phyloP scores from a whole-genome alignment of 352 stramenopile genomes.

The Globisporangium viniferum region DNA sequence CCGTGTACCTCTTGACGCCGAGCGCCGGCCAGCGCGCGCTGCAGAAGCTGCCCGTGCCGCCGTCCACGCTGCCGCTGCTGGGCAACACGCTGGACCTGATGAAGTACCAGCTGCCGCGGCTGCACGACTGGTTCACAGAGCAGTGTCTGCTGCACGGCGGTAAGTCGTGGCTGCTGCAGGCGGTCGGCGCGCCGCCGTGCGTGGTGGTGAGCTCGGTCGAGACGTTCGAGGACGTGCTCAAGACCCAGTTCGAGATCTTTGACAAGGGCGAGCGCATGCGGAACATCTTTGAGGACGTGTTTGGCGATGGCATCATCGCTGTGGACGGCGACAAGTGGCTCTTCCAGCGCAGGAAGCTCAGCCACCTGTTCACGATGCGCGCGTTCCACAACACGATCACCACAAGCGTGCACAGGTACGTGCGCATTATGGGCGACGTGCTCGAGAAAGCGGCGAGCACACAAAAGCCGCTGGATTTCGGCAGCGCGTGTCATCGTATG shows the following conservation, averaged over 20 bases:
- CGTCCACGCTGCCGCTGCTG: constrained; percentile 19
- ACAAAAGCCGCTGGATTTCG: constrained; percentile 3
- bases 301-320: constrained; percentile 25
- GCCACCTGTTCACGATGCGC: constrained; percentile 31
- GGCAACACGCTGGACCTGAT: constrained; percentile 23
- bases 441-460: constrained; percentile 13
- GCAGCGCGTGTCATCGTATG: constrained; percentile 43
- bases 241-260: constrained; percentile 37
- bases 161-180: constrained; percentile 21
- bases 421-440: constrained; percentile 23
- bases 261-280: constrained; percentile 26
- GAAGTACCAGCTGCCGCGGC: constrained; percentile 2
- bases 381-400: constrained; percentile 28
- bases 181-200: constrained; percentile 17
- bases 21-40: constrained; percentile 10
- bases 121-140: constrained; percentile 18
- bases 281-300: constrained; percentile 20
- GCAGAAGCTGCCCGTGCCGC: constrained; percentile 8
- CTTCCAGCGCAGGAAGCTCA: constrained; percentile 30
- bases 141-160: constrained; percentile 3
- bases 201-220: constrained; percentile 24
- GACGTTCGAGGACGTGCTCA: constrained; percentile 30
- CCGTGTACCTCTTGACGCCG: background rate
- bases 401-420: constrained; percentile 35
- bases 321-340: constrained; percentile 30